Percentiles rank a stretch among this genome's conserved stretches.
Conservation (phyloP, 805 yeast genomes). For the Candida parachauliodes region DNA sequence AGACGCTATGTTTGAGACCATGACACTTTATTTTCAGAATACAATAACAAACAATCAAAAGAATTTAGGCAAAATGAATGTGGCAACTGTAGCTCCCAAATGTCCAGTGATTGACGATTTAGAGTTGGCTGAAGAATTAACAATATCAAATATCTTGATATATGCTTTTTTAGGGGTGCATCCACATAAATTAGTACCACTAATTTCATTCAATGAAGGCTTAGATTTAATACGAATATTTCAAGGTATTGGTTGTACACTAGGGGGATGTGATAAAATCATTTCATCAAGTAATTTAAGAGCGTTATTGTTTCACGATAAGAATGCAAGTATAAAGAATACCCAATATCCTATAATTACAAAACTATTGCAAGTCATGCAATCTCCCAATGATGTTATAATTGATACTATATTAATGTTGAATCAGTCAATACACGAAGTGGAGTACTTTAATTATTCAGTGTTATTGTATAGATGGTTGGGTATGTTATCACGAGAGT, state of each 20-base stretch:
- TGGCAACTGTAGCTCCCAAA: background rate
- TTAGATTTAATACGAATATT: conserved; percentile 20
- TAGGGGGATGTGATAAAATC: conserved; percentile 2
- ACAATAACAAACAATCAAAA: background rate
- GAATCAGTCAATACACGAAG: background rate
- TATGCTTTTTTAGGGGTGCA: conserved; percentile 29
- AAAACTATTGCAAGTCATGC: background rate
- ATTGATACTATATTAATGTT: background rate
- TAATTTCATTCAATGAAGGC: conserved; percentile 20
- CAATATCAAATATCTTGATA: conserved; percentile 18
- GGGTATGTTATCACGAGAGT: conserved; percentile 14
- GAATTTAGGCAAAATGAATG: background rate
- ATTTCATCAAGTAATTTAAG: conserved; percentile 1
- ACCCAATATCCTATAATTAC: conserved; percentile 4
- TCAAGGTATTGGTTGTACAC: conserved; percentile 13
- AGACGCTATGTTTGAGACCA: background rate
- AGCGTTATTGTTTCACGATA: conserved; percentile 3
- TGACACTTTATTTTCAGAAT: background rate
- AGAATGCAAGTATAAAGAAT: background rate
- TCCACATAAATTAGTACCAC: conserved; percentile 26
- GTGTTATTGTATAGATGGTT: conserved; percentile 30
- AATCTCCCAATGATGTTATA: background rate
- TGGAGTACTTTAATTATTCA: conserved; percentile 17
- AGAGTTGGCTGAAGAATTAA: conserved; percentile 13
- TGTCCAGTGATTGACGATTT: background rate